Conservation (phyloP, 164 flowering plant species). For the Nymphaea thermarum region DNA sequence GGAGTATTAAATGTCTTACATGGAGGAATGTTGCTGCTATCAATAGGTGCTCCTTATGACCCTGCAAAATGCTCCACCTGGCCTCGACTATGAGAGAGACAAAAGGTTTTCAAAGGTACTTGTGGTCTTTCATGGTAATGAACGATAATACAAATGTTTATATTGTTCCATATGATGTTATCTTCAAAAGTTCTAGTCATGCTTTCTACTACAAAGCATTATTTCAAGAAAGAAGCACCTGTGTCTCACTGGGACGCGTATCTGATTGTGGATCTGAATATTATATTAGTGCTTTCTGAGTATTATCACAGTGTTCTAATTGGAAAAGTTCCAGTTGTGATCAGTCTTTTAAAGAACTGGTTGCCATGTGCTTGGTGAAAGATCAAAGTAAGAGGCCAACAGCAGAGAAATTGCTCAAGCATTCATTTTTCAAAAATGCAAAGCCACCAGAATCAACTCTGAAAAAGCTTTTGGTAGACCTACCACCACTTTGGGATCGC, state of each 20-base stretch:
- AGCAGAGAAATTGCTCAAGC: conserved; percentile 82
- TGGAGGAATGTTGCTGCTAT: background rate
- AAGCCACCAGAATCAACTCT: conserved; percentile 84
- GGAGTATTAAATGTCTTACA: too few relatives aligned
- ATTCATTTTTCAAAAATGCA: conserved; percentile 77
- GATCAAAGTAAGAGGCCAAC: conserved; percentile 98
- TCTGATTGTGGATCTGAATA: too few relatives aligned
- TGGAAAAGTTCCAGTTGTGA: conserved; percentile 44
- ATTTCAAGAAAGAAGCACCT: too few relatives aligned
- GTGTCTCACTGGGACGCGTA: too few relatives aligned
- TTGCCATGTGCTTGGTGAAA: conserved; percentile 99
- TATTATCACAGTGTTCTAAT: conserved; percentile 26
- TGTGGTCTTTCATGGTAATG: conserved; percentile 17
- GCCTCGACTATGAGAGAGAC: conserved; percentile 96
- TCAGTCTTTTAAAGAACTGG: conserved; percentile 99
- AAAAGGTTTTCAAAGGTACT: conserved; percentile 92
- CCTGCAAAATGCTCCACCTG: conserved; percentile 37
- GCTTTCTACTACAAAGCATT: too few relatives aligned
- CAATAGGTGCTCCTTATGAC: conserved; percentile 42
- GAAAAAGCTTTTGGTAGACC: conserved; percentile 59
- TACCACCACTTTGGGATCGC: conserved; percentile 95
- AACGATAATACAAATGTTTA: background rate
- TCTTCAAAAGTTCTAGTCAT: too few relatives aligned
- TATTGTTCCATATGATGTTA: background rate
- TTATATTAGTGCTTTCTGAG: too few relatives aligned